phyloP scores from a whole-genome alignment of 73 alveolate genomes.

The Vitrella brassicaformis region DNA sequence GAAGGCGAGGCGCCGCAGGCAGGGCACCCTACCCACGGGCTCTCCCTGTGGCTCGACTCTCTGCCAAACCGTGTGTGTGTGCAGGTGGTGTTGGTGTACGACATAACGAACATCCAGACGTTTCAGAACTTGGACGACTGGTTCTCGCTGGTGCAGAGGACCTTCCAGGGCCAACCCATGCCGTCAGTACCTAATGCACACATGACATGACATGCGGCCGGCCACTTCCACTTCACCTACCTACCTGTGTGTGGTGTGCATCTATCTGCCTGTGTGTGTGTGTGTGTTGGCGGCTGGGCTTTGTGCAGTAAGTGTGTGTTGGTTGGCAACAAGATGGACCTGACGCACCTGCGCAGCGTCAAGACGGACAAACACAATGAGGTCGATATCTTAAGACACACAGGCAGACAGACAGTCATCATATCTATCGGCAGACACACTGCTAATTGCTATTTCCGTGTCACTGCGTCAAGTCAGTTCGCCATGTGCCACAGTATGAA shows the following conservation, averaged over 20 bases:
- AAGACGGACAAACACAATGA: constrained; percentile 20
- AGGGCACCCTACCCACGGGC: neutral
- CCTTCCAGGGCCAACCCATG: constrained; percentile 38
- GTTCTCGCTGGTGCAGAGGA: constrained; percentile 35
- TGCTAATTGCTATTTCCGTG: no score
- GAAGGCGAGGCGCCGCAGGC: neutral
- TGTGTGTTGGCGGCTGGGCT: neutral
- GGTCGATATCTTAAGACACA: no score
- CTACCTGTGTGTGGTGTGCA: neutral
- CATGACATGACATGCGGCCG: neutral
- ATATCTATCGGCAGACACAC: no score
- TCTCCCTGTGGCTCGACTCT: neutral
- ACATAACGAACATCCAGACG: constrained; percentile 56
- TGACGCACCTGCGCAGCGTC: constrained; percentile 47
- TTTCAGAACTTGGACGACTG: constrained; percentile 56
- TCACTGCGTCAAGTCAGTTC: constrained; percentile 11
- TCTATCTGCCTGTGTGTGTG: neutral
- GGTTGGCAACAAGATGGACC: constrained; percentile 49
- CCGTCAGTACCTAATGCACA: constrained; percentile 4
- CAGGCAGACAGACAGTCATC: no score
- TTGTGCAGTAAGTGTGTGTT: no score
- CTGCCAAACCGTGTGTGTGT: neutral
- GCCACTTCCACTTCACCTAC: neutral
- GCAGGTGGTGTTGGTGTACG: constrained; percentile 56
- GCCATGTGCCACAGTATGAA: constrained; percentile 31